These are phyloP conservation scores for Saccharomycopsis sp. DNA, from an alignment of 805 yeast genomes.

Conservation along the genomic window DNA sequence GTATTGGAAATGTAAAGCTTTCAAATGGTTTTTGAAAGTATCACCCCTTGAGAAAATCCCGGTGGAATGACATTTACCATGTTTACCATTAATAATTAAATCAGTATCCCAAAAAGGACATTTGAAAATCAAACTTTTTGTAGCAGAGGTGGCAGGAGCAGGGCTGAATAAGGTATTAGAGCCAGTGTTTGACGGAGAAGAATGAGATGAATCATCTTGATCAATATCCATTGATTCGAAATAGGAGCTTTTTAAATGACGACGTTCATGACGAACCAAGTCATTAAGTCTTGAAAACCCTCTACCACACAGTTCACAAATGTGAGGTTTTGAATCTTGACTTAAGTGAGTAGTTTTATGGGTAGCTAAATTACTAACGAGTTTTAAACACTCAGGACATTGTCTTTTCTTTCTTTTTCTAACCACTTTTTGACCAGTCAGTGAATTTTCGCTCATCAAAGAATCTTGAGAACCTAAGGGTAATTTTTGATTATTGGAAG, in stretches of 20 bases:
- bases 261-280: constrained; percentile 69
- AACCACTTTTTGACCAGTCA: background rate
- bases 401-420: constrained; percentile 46
- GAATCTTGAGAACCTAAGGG: no score
- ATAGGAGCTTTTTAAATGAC: constrained; percentile 34
- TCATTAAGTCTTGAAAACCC: constrained; percentile 89
- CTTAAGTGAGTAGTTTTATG: constrained; percentile 75
- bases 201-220: background rate
- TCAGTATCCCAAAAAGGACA: constrained; percentile 14
- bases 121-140: constrained; percentile 11
- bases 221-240: constrained; percentile 35
- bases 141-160: background rate
- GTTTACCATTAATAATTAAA: background rate
- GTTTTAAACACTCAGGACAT: constrained; percentile 59
- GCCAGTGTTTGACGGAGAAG: background rate
- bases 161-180: constrained; percentile 7
- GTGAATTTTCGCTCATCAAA: no score
- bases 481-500: no score
- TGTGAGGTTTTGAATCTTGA: constrained; percentile 36
- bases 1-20: constrained; percentile 81
- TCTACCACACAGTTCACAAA: constrained; percentile 66
- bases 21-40: constrained; percentile 83
- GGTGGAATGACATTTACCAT: constrained; percentile 53
- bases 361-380: constrained; percentile 50
- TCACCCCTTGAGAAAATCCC: constrained; percentile 87